phyloP scores from a whole-genome alignment of 768 basidiomycete genomes.

The Mycena crocata region DNA sequence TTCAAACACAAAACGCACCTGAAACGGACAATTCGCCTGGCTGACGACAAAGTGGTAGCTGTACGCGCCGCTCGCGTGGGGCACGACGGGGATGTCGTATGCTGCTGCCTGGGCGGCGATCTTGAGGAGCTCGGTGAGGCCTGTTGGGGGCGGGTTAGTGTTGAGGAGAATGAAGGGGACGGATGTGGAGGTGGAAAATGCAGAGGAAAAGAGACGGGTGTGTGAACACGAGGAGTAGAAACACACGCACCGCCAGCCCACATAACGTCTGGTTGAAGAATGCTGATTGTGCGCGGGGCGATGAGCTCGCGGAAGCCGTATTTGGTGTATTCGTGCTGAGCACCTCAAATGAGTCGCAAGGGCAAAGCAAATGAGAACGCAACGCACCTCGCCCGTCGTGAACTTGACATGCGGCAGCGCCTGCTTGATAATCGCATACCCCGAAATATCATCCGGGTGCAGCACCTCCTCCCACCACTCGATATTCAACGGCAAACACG shows the following conservation, averaged over 20 bases:
- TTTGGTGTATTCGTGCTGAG: slow-evolving; percentile 45
- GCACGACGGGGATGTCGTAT: slow-evolving; percentile 61
- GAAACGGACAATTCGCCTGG: slow-evolving; percentile 46
- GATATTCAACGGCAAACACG: slow-evolving; percentile 42
- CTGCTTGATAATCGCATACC: slow-evolving; percentile 42
- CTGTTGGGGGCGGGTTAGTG: not conserved
- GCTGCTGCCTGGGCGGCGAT: slow-evolving; percentile 51
- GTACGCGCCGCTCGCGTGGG: slow-evolving; percentile 60
- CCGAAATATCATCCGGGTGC: slow-evolving; percentile 44
- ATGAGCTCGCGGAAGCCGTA: slow-evolving; percentile 48
- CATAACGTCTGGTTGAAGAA: slow-evolving; percentile 46
- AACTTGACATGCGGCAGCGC: slow-evolving; percentile 46
- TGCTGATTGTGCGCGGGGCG: slow-evolving; percentile 43
- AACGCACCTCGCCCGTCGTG: slow-evolving; percentile 43
- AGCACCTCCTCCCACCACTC: slow-evolving; percentile 48
- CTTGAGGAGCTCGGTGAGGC: slow-evolving; percentile 46
- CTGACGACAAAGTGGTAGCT: slow-evolving; percentile 58
- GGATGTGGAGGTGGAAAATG: not conserved
- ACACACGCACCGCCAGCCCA: slow-evolving; percentile 39
- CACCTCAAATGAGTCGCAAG: not conserved
- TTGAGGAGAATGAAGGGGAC: not conserved
- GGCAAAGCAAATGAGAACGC: not conserved
- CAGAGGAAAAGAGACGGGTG: not conserved
- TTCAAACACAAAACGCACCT: slow-evolving; percentile 12
- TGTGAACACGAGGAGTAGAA: not conserved